Conservation (phyloP, 257 asterid species). For the Phtheirospermum japonicum region DNA sequence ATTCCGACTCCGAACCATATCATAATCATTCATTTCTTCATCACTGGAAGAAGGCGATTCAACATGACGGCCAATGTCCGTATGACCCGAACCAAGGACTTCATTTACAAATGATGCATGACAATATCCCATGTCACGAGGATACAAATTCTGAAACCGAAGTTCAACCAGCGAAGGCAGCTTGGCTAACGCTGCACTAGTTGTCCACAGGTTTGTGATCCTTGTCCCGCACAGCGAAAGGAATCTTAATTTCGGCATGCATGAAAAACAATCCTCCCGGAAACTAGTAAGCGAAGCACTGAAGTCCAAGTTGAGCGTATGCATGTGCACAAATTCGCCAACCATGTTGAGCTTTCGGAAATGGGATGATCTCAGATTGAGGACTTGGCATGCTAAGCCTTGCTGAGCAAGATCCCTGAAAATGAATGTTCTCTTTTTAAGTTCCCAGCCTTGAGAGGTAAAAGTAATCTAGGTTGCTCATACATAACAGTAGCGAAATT, state of each 20-base stretch:
- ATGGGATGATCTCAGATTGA: conserved; percentile 73
- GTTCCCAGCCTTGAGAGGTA: conserved; percentile 12
- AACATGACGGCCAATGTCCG: conserved; percentile 30
- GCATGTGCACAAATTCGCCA: conserved; percentile 62
- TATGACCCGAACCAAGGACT: conserved; percentile 36
- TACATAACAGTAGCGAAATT: too few relatives aligned
- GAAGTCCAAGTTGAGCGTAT: conserved; percentile 76
- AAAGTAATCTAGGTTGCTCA: neutral
- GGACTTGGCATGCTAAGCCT: conserved; percentile 73
- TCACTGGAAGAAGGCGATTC: conserved; percentile 42
- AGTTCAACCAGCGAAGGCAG: conserved; percentile 77
- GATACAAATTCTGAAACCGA: conserved; percentile 59
- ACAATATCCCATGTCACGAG: conserved; percentile 36
- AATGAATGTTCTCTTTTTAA: conserved; percentile 29
- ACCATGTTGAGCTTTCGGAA: conserved; percentile 77
- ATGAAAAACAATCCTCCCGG: conserved; percentile 76
- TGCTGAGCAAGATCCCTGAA: conserved; percentile 80
- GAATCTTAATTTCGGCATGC: conserved; percentile 74
- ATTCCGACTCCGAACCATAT: conserved; percentile 37
- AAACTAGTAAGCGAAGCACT: conserved; percentile 81
- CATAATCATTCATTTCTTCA: conserved; percentile 44
- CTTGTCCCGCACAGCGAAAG: conserved; percentile 88
- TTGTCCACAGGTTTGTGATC: conserved; percentile 85
- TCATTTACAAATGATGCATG: conserved; percentile 43
- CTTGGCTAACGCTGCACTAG: conserved; percentile 71